Percentiles rank a stretch among this genome's conserved stretches.
Conservation (phyloP, 805 yeast species). For the Cyberlindnera xishuangbannaensis region DNA sequence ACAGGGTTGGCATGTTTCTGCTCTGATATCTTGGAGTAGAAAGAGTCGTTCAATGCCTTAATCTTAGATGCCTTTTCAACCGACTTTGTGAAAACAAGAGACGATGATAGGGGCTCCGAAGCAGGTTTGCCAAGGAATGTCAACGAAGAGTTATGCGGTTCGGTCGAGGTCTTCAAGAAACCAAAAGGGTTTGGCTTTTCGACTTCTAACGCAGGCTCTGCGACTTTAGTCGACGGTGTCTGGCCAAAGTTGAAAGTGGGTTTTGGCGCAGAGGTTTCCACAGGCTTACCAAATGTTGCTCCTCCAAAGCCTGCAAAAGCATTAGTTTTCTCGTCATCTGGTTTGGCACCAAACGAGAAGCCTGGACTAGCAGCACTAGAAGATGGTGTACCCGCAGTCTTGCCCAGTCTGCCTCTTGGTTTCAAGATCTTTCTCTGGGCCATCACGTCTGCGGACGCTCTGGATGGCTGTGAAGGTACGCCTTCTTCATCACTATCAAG, state of each 20-base stretch:
- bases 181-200: slow-evolving; percentile 11
- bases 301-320: slow-evolving; percentile 14
- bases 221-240: not conserved
- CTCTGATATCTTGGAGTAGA: slow-evolving; percentile 42
- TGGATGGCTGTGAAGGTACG: slow-evolving; percentile 28
- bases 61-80: slow-evolving; percentile 41
- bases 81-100: slow-evolving; percentile 13
- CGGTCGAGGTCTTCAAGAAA: slow-evolving; percentile 4
- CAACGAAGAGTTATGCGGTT: not conserved
- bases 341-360: slow-evolving; percentile 6
- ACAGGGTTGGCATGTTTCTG: slow-evolving; percentile 39
- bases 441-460: slow-evolving; percentile 58
- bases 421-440: slow-evolving; percentile 64
- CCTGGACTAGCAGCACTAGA: slow-evolving; percentile 6
- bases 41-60: slow-evolving; percentile 61
- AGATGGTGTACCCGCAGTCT: slow-evolving; percentile 1
- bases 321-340: slow-evolving; percentile 3
- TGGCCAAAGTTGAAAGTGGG: slow-evolving; percentile 10
- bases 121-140: not conserved
- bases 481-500: slow-evolving; percentile 34
- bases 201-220: slow-evolving; percentile 6
- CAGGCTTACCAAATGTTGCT: slow-evolving; percentile 7
- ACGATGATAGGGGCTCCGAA: too few species aligned
- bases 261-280: slow-evolving; percentile 4
- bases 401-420: slow-evolving; percentile 40